A percentile compares a stretch with the other conserved stretches of the same genome.
phyloP scores from a whole-genome alignment of 805 yeast genomes.

The Pichia paraexigua region DNA sequence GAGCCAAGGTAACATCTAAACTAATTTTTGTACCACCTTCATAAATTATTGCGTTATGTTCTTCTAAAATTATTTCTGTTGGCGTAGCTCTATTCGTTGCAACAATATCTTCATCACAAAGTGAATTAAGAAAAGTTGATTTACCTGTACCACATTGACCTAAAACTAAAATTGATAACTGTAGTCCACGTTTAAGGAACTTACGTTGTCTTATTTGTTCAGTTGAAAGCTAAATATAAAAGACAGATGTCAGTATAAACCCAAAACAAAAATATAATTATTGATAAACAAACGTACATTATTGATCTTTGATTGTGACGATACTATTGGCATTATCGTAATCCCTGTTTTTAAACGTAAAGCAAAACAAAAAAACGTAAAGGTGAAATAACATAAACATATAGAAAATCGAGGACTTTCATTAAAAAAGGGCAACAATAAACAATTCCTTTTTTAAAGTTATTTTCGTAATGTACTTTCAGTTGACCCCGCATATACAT shows the following conservation, averaged over 20 bases:
- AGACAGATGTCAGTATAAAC: not conserved
- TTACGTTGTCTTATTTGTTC: conserved; percentile 34
- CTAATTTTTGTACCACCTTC: conserved; percentile 43
- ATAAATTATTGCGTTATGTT: conserved; percentile 27
- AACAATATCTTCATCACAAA: conserved; percentile 50
- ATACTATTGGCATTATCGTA: not conserved
- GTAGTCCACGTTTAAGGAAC: conserved; percentile 43
- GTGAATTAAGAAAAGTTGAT: conserved; percentile 70
- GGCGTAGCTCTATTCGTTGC: conserved; percentile 33
- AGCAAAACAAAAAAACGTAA: not conserved
- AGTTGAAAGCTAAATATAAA: conserved; percentile 18
- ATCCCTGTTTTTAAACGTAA: too few species aligned
- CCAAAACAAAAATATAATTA: not conserved
- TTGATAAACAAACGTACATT: not conserved
- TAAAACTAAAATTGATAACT: conserved; percentile 40
- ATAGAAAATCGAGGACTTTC: not conserved
- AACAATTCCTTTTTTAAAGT: not conserved
- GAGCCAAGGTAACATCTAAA: conserved; percentile 57
- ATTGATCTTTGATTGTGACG: not conserved
- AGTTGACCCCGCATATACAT: not conserved
- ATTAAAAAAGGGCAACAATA: not conserved
- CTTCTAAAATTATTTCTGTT: conserved; percentile 24
- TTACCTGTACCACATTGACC: conserved; percentile 66
- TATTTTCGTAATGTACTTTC: not conserved
- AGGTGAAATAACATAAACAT: not conserved